These are phyloP conservation scores for Vachellia pachyceras DNA, from an alignment of 306 rosid species.

Conservation along the genomic window DNA sequence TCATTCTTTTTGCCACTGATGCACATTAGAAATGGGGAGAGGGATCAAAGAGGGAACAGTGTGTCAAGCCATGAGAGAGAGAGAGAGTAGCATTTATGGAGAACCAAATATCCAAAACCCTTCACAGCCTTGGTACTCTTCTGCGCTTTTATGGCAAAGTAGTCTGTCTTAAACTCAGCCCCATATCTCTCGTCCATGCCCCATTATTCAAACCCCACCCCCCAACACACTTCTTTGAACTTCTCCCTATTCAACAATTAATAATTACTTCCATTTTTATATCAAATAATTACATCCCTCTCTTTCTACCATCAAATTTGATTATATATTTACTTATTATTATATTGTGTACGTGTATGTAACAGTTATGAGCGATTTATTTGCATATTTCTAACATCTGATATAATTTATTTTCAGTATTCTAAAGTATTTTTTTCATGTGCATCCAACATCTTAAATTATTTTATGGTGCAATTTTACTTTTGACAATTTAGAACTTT, in stretches of 20 bases:
- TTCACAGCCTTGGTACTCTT: not conserved
- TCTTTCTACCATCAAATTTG: too few species aligned
- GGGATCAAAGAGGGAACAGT: too few species aligned
- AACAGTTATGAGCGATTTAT: too few species aligned
- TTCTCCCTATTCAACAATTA: not conserved
- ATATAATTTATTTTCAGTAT: too few species aligned
- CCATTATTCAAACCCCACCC: not conserved
- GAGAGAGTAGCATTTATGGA: not conserved
- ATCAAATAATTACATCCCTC: too few species aligned
- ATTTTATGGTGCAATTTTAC: too few species aligned
- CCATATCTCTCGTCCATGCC: not conserved
- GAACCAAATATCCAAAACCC: not conserved
- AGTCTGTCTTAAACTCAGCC: not conserved
- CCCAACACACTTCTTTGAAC: not conserved
- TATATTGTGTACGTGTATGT: too few species aligned
- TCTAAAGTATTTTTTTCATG: too few species aligned
- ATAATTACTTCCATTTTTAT: not conserved
- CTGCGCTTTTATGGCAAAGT: not conserved
- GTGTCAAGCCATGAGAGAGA: not conserved
- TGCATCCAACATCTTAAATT: too few species aligned
- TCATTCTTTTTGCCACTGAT: constrained; percentile 36
- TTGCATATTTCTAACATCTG: too few species aligned
- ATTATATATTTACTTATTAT: too few species aligned
- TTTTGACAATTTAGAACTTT: too few species aligned
- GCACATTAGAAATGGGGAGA: not conserved